Base-by-base conservation (phyloP, 148 eudicot genomes). In the Tetragonia tetragonoides region DNA sequence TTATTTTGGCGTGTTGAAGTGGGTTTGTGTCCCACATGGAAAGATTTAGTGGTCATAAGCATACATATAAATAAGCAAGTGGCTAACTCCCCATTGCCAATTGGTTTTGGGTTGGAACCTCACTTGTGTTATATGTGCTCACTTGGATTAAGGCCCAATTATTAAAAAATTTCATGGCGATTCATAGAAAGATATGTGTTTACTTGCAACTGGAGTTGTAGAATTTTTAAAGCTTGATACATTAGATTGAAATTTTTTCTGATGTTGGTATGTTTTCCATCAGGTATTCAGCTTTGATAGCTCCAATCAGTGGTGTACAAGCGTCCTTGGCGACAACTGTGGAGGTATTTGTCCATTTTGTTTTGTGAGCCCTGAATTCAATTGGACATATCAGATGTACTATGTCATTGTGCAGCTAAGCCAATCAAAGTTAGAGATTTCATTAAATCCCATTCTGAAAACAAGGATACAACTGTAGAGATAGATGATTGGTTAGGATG, bases 271-370 rank as follows among this genome's bases (percentile, higher is more conserved):
- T 69, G 66, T 20, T 81, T 64, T 83, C 42, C 66, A 69, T 73
- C 88, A 92, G 98, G 86, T 86, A 84, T 65, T 80, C 91, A 39
- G 79, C 81, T 67, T 68, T 83, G 37, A 61, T 39, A 69, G 74
- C 72, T 51, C 82, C 81, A 69, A 68, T 86, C 64, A 77, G 84
- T 66, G 61, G 70, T 80, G 86, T 84, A 49, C 88, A 79, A 77
- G 98, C 97, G 64, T 89, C 90, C 63, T 70, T 88, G 73, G 80
- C 94, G 61, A 77, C 94, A 44, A 84, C 90, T 66, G 91, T 92
- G 74, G 95, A 94, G 98, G 98, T 94, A 89, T 73, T 62, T 60
- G 77, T 69, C 53, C 46, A 54, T 42, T 75, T 76, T 69, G 73
- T 47, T 37, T 10, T 73, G 2, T 65, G 65, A 20, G 2, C 44